Conservation (phyloP, 2,329 filamentous ascomycete species). For the Raffaelea ambrosiae region DNA sequence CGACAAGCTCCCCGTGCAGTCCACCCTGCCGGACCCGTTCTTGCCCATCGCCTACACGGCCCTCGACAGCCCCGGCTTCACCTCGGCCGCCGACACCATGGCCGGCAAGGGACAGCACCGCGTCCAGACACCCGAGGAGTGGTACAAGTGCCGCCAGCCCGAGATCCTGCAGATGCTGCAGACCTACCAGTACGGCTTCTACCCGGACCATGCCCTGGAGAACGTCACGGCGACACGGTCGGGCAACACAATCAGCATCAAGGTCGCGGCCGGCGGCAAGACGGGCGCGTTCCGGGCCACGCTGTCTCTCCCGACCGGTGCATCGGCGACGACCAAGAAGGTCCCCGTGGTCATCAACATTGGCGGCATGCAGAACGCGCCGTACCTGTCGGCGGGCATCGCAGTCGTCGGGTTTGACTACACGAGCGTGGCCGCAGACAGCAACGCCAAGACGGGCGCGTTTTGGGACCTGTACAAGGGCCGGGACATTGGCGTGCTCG, state of each 20-base stretch:
- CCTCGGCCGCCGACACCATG: conserved; percentile 22
- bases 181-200: conserved; percentile 43
- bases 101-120: conserved; percentile 30
- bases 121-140: conserved; percentile 35
- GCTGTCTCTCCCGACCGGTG: conserved; percentile 25
- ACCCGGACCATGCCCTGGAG: conserved; percentile 37
- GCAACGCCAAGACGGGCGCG: conserved; percentile 37
- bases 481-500: conserved; percentile 39
- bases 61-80: conserved; percentile 22
- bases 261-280: conserved; percentile 32
- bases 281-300: conserved; percentile 34
- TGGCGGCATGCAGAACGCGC: conserved; percentile 38
- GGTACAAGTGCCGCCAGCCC: conserved; percentile 38
- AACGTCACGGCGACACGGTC: conserved; percentile 37
- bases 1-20: conserved; percentile 25
- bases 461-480: conserved; percentile 42
- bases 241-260: conserved; percentile 33
- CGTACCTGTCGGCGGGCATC: conserved; percentile 36
- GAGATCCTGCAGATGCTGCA: conserved; percentile 41
- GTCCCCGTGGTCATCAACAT: conserved; percentile 41
- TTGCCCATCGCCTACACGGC: conserved; percentile 29
- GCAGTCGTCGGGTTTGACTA: conserved; percentile 42
- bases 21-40: conserved; percentile 35
- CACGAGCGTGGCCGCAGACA: conserved; percentile 36
- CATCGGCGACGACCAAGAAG: conserved; percentile 18